Conservation (phyloP, 2,329 filamentous ascomycete genomes). For the Hirsutella rhossiliensis region DNA sequence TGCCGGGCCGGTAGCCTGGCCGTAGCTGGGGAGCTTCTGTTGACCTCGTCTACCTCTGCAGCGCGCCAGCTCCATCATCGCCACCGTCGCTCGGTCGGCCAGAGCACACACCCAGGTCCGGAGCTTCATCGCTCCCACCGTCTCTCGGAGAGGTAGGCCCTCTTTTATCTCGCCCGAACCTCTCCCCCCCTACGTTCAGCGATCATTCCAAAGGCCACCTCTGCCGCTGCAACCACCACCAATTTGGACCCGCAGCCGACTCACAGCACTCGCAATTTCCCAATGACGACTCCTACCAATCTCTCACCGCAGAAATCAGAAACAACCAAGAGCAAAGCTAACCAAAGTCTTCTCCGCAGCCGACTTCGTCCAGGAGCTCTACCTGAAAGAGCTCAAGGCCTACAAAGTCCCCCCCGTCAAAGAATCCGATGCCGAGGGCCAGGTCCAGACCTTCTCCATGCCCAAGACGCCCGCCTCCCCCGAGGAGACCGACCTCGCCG, state of each 20-base stretch:
- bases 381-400: slow-evolving; percentile 88
- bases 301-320: too few relatives aligned
- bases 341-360: slow-evolving; percentile 38
- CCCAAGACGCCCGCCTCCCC: slow-evolving; percentile 78
- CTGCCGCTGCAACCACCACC: neutral
- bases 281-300: neutral
- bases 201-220: neutral
- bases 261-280: neutral
- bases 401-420: slow-evolving; percentile 85
- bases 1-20: too few relatives aligned
- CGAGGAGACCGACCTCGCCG: slow-evolving; percentile 87
- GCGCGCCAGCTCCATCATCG: slow-evolving; percentile 38
- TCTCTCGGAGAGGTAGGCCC: slow-evolving; percentile 47
- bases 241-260: neutral
- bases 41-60: slow-evolving; percentile 16
- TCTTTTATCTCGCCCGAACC: neutral
- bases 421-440: slow-evolving; percentile 74
- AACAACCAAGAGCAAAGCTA: slow-evolving; percentile 6
- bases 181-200: neutral
- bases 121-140: slow-evolving; percentile 47
- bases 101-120: slow-evolving; percentile 32
- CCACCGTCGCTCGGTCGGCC: slow-evolving; percentile 33
- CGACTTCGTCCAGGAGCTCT: slow-evolving; percentile 96
- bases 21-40: neutral
- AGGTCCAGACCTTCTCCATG: slow-evolving; percentile 76